phyloP scores from a whole-genome alignment of 1,284 basidiomycete species.

The Papiliotrema fonsecae region DNA sequence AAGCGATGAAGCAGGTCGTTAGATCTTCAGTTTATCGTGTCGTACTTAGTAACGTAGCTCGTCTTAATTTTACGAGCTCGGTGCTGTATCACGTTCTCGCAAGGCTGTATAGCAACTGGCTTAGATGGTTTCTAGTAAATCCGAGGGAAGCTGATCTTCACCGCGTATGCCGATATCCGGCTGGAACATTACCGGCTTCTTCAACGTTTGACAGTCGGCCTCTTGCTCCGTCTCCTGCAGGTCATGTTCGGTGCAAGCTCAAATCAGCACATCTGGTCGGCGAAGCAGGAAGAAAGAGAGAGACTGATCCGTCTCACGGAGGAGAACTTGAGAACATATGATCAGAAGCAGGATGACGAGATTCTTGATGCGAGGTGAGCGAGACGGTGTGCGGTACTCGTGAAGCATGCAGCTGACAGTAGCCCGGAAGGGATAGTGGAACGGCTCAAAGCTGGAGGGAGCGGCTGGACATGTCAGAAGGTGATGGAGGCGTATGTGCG shows the following conservation, averaged over 20 bases:
- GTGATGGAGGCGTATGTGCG: constrained; percentile 36
- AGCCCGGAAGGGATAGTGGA: constrained; percentile 28
- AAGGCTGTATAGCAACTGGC: no score
- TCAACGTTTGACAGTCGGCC: not conserved
- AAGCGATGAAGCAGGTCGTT: no score
- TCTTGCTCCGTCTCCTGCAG: not conserved
- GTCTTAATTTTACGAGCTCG: no score
- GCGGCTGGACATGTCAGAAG: constrained; percentile 29
- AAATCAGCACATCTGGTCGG: not conserved
- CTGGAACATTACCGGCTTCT: not conserved
- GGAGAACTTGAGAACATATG: no score
- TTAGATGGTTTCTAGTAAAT: not conserved
- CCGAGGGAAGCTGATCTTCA: not conserved
- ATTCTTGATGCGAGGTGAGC: not conserved
- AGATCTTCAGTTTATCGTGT: no score
- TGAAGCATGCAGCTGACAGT: constrained; percentile 1
- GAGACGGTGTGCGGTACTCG: not conserved
- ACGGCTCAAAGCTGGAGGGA: constrained; percentile 23
- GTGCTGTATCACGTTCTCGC: no score
- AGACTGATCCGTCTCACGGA: no score
- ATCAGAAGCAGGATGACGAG: no score
- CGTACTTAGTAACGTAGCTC: no score
- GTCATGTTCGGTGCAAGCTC: not conserved
- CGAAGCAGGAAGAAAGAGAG: not conserved
- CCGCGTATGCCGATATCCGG: no score